phyloP scores from a whole-genome alignment of 768 basidiomycete species.

The Lyophyllum atratum region DNA sequence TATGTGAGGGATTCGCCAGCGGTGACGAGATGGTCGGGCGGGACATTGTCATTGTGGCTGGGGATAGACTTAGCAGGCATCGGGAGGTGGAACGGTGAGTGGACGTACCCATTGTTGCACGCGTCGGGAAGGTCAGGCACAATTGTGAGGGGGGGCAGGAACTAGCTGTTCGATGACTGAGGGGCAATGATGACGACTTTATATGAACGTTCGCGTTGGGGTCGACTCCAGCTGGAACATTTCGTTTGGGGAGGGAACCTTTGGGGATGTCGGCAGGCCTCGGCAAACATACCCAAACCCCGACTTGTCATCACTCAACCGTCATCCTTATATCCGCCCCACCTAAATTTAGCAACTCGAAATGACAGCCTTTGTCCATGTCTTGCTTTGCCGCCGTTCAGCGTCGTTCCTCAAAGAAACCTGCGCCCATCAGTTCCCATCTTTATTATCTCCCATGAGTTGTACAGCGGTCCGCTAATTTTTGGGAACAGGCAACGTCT shows the following conservation, averaged over 20 bases:
- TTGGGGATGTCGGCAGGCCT: slow-evolving; percentile 22
- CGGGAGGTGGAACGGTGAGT: not conserved
- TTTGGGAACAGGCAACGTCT: not conserved
- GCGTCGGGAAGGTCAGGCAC: slow-evolving; percentile 11
- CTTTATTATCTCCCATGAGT: not conserved
- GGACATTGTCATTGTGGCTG: slow-evolving; percentile 48
- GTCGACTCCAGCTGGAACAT: slow-evolving; percentile 6
- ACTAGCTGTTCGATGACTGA: slow-evolving; percentile 6
- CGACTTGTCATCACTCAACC: not conserved
- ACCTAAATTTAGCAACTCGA: not conserved
- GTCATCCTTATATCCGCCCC: not conserved
- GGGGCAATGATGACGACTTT: slow-evolving; percentile 21
- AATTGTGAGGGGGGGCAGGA: not conserved
- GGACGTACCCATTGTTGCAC: slow-evolving; percentile 40
- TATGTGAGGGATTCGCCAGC: slow-evolving; percentile 46
- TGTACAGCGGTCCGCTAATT: not conserved
- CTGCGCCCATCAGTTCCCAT: not conserved
- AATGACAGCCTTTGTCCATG: not conserved
- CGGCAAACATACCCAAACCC: slow-evolving; percentile 18
- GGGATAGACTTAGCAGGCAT: slow-evolving; percentile 4
- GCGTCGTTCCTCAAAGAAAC: not conserved
- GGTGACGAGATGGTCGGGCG: slow-evolving; percentile 65
- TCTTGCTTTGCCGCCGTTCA: not conserved
- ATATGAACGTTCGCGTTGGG: slow-evolving; percentile 28
- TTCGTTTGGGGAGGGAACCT: slow-evolving; percentile 18